phyloP scores from a whole-genome alignment of 164 flowering plant genomes.

The Santalum album region DNA sequence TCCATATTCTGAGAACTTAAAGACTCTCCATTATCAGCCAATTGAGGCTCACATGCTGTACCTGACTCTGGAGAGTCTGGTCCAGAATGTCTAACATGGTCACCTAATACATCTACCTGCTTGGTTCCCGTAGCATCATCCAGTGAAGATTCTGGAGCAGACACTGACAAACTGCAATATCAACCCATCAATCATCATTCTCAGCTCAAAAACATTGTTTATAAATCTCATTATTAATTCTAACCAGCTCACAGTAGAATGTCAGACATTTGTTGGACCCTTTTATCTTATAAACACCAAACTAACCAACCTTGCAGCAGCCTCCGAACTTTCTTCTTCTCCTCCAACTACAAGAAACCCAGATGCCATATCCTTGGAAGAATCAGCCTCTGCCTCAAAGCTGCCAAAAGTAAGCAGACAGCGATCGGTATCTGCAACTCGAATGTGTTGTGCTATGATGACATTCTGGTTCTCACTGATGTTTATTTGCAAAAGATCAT shows the following conservation, averaged over 20 bases:
- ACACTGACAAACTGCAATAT: constrained; percentile 31
- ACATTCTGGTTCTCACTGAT: constrained; percentile 63
- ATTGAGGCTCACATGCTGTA: constrained; percentile 38
- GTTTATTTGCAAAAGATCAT: constrained; percentile 38
- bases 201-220: neutral
- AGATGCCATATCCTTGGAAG: constrained; percentile 22
- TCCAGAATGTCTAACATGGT: constrained; percentile 35
- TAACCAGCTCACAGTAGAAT: neutral
- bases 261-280: neutral
- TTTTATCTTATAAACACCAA: neutral
- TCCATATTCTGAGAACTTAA: constrained; percentile 45
- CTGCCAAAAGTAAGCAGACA: constrained; percentile 76
- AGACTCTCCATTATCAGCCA: constrained; percentile 42
- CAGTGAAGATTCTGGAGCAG: constrained; percentile 30
- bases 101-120: constrained; percentile 40
- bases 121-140: constrained; percentile 34
- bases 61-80: constrained; percentile 53
- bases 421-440: constrained; percentile 75
- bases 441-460: constrained; percentile 79
- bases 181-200: neutral
- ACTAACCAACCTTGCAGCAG: constrained; percentile 46
- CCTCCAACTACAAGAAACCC: constrained; percentile 23
- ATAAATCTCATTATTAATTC: neutral
- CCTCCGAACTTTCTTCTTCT: constrained; percentile 35
- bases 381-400: constrained; percentile 55